These are phyloP conservation scores for Aspergillus sp. DNA, from an alignment of 2,329 filamentous ascomycete species.

Conservation along the genomic window DNA sequence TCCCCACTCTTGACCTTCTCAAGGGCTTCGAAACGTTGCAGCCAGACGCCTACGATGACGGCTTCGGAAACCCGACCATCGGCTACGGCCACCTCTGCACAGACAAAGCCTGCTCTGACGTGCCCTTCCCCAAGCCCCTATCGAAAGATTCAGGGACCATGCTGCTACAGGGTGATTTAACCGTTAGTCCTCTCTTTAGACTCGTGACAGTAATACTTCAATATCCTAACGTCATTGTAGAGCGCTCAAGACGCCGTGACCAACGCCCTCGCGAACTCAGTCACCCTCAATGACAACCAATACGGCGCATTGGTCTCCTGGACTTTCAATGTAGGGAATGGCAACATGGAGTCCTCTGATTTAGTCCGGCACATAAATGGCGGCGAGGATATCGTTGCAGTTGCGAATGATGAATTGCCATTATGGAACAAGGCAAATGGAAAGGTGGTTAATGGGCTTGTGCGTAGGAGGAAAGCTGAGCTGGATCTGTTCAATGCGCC, in stretches of 20 bases:
- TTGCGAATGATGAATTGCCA: slow-evolving; percentile 42
- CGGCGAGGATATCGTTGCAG: slow-evolving; percentile 37
- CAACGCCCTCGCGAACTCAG: slow-evolving; percentile 25
- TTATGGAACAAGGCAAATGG: slow-evolving; percentile 43
- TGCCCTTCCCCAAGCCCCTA: slow-evolving; percentile 43
- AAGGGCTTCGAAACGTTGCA: slow-evolving; percentile 34
- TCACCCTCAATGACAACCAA: slow-evolving; percentile 45
- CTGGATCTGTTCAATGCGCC: slow-evolving; percentile 33
- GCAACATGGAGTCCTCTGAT: slow-evolving; percentile 33
- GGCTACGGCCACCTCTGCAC: slow-evolving; percentile 48
- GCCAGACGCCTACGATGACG: slow-evolving; percentile 29
- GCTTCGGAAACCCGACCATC: slow-evolving; percentile 43
- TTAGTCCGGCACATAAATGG: slow-evolving; percentile 41
- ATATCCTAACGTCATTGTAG: slow-evolving; percentile 22
- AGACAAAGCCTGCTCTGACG: slow-evolving; percentile 38
- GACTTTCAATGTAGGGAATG: slow-evolving; percentile 48
- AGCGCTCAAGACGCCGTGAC: slow-evolving; percentile 36
- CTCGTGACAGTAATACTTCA: neutral
- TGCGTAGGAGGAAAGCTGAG: slow-evolving; percentile 40
- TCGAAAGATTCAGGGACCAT: slow-evolving; percentile 34
- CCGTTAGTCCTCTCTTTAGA: slow-evolving; percentile 11
- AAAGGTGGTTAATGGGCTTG: slow-evolving; percentile 35
- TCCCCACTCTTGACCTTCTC: slow-evolving; percentile 29
- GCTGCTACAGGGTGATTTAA: slow-evolving; percentile 38
- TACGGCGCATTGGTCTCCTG: slow-evolving; percentile 49